Evolutionary conservation across 305 asterid species (phyloP), one percentile per base, ranked within the genome.

Genomic region (Fraxinus sp.): DNA sequence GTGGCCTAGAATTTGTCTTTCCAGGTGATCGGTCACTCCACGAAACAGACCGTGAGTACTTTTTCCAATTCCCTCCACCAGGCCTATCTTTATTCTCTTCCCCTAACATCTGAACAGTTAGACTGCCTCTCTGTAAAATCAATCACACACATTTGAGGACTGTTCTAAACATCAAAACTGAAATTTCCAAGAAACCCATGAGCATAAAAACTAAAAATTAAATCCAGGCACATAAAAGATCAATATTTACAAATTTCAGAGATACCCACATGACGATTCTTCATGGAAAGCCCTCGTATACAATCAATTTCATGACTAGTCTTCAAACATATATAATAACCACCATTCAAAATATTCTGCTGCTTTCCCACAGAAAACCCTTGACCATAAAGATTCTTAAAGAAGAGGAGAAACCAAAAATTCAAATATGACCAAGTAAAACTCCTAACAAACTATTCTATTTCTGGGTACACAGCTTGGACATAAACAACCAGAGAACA

Each of bases 11-110:
- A 72, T 57, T 88, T 3, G 97, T 78, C 83, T 92, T 92, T 46
- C 92, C 84, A 37, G 94, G 95, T 77, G 95, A 90, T 16, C 97
- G 87, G 46, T 89, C 98, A 3, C 90, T 88, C 98, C 98, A 96
- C 33, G 99, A 93, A 13, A 89, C 88, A 13, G 98, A 96, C 88
- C 99, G 87, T 0, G 97, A 85, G 88, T 85, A 94, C 0, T 91
- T 88, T 89, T 91, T 93, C 90, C 87, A 85, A 80, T 80, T 88
- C 24, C 87, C 93, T 81, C 88, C 81, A 3, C 95, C 77, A 35
- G 88, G 88, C 83, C 82, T 84, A 77, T 89, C 93, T 82, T 92
- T 93, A 68, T 88, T 91, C 77, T 89, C 95, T 83, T 93, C 97
- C 83, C 90, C 90, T 18, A 90, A 85, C 98, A 95, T 94, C 79